These are phyloP conservation scores for Sugiyamaella qingdaonensis DNA, from an alignment of 805 yeast species.

Conservation along the genomic window DNA sequence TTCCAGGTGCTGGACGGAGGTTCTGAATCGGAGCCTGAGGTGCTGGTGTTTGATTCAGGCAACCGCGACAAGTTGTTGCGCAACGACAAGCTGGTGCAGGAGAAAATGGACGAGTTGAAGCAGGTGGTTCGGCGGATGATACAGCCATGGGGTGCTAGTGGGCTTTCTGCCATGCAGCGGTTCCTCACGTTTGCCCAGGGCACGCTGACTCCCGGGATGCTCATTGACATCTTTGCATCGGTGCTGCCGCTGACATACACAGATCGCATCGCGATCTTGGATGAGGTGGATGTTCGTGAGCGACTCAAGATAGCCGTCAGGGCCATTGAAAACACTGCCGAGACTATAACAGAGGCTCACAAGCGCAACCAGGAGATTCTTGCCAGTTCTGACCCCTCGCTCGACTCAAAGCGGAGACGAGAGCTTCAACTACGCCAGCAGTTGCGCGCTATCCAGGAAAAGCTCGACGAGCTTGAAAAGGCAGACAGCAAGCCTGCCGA, in stretches of 20 bases:
- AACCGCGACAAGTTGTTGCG: background rate
- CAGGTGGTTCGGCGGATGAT: constrained; percentile 11
- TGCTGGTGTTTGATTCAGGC: constrained; percentile 6
- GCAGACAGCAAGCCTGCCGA: background rate
- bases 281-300: constrained; percentile 24
- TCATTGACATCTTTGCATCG: constrained; percentile 35
- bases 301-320: constrained; percentile 28
- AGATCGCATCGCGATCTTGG: constrained; percentile 30
- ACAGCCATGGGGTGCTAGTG: constrained; percentile 12
- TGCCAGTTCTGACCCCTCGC: constrained; percentile 4
- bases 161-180: constrained; percentile 12
- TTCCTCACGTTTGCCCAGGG: constrained; percentile 12
- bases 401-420: constrained; percentile 25
- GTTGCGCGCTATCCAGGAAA: constrained; percentile 24
- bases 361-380: constrained; percentile 10
- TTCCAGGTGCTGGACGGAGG: constrained; percentile 19
- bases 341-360: constrained; percentile 11
- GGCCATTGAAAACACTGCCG: constrained; percentile 13
- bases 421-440: constrained; percentile 28
- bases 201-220: constrained; percentile 23
- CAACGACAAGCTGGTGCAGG: constrained; percentile 4
- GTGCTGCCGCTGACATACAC: constrained; percentile 31
- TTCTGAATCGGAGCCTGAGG: background rate
- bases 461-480: constrained; percentile 20
- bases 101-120: constrained; percentile 12